These are phyloP conservation scores for Trametes meyenii DNA, from an alignment of 768 basidiomycete genomes.

Conservation along the genomic window DNA sequence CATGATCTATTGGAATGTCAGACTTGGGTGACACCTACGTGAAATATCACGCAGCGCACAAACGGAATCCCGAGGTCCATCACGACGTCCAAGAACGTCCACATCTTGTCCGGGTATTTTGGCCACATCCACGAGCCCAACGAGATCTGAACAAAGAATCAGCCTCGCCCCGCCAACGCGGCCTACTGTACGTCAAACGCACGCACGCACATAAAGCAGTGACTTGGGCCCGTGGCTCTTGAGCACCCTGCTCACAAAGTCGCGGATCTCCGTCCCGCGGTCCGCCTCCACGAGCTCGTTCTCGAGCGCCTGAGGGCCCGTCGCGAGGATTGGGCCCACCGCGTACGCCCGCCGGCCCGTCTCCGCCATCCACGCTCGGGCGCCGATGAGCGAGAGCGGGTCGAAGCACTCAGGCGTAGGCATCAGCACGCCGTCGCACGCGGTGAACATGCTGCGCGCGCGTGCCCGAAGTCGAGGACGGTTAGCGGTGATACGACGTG, in stretches of 20 bases:
- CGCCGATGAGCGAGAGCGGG: slow-evolving; percentile 4
- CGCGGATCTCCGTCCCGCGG: slow-evolving; percentile 15
- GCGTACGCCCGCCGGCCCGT: slow-evolving; percentile 17
- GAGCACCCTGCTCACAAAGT: slow-evolving; percentile 19
- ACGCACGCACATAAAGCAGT: slow-evolving; percentile 22
- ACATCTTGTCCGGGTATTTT: slow-evolving; percentile 22
- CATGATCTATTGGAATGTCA: slow-evolving; percentile 17
- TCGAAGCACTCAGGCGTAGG: slow-evolving; percentile 23
- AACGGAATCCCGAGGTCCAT: slow-evolving; percentile 25
- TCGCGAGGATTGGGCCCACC: slow-evolving; percentile 10
- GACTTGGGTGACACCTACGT: not conserved
- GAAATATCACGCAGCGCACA: slow-evolving; percentile 8
- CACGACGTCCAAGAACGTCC: slow-evolving; percentile 25
- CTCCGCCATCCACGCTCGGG: slow-evolving; percentile 15
- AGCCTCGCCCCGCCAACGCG: not conserved
- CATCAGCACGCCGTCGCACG: slow-evolving; percentile 19
- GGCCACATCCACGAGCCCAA: slow-evolving; percentile 28
- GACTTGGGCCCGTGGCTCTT: slow-evolving; percentile 24
- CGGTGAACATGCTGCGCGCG: slow-evolving; percentile 10
- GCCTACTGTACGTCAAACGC: not conserved
- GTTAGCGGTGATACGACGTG: not conserved
- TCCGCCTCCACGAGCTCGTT: slow-evolving; percentile 9
- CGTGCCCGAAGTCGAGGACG: not conserved
- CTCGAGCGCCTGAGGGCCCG: slow-evolving; percentile 5
- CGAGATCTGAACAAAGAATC: slow-evolving; percentile 17